These are phyloP conservation scores for Clavispora carvajalis DNA, from an alignment of 805 yeast species.

Conservation along the genomic window DNA sequence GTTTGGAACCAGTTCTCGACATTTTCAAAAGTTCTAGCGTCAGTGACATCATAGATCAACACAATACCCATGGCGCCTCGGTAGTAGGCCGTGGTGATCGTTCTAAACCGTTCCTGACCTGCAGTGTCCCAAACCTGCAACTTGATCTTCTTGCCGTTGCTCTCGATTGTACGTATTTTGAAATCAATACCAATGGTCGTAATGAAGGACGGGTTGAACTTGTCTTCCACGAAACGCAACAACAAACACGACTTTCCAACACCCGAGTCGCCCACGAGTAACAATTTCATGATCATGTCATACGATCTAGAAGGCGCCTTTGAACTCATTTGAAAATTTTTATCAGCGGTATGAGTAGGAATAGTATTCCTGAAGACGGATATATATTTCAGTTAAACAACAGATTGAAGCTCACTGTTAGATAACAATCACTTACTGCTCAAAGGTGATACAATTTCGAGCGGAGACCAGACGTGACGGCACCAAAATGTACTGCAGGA, in stretches of 20 bases:
- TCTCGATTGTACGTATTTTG: conserved; percentile 92
- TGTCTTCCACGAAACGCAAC: conserved; percentile 91
- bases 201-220: conserved; percentile 93
- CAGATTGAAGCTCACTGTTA: neutral
- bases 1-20: conserved; percentile 94
- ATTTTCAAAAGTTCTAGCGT: conserved; percentile 86
- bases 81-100: conserved; percentile 89
- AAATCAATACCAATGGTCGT: conserved; percentile 98
- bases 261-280: conserved; percentile 89
- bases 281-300: conserved; percentile 86
- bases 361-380: neutral
- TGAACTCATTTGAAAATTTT: conserved; percentile 40
- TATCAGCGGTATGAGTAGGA: neutral
- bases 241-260: conserved; percentile 88
- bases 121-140: conserved; percentile 97
- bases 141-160: conserved; percentile 88
- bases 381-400: neutral
- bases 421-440: neutral
- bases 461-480: conserved; percentile 2
- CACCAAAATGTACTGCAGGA: conserved; percentile 1
- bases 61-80: conserved; percentile 88
- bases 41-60: conserved; percentile 78
- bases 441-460: neutral
- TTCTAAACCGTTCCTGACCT: conserved; percentile 94
- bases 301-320: conserved; percentile 69